Evolutionary conservation across 768 basidiomycete species (phyloP), one percentile per base, ranked within the genome.

Genomic region (Agaricus bisporus): DNA sequence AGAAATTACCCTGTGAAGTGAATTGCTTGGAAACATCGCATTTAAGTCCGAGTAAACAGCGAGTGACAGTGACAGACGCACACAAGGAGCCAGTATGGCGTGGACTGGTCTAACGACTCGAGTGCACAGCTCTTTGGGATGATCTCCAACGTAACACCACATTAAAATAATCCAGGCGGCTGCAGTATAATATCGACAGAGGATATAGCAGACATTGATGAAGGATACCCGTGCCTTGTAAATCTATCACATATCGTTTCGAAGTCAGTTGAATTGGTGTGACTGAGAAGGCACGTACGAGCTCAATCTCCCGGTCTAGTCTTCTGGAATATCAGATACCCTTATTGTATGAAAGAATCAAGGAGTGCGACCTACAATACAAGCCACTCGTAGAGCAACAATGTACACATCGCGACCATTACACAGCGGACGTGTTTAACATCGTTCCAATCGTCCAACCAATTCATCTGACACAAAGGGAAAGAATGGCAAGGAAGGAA

Each of bases 151-250:
- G 47, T 72, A 74, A 4, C 71, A 70, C 63, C 65, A 74, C 17
- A 71, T 63, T 10, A 73, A 54, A 1, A 71, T 17, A 1, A 72
- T 63, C 71, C 73, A 76, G 2, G 71, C 29, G 2, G 64, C 10
- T 5, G 74, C 57, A 36, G 68, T 68, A 48, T 75, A 76, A 58
- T 76, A 76, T 17, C 74, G 66, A 56, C 73, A 76, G 10, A 72
- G 57, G 1, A 76, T 60, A 53, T 74, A 76, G 17, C 70, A 60
- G 15, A 64, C 61, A 56, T 73, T 74, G 59, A 75, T 64, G 2
- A 67, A 68, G 20, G 69, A 70, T 71, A 73, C 72, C 22, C 63
- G 60, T 3, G 69, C 59, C 22, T 59, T 62, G 49, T 72, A 64
- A 37, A 73, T 71, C 72, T 73, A 52, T 12, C 22, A 51, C 17